These are phyloP conservation scores for Irpex rosettiformis DNA, from an alignment of 1,284 basidiomycete genomes.

Conservation along the genomic window DNA sequence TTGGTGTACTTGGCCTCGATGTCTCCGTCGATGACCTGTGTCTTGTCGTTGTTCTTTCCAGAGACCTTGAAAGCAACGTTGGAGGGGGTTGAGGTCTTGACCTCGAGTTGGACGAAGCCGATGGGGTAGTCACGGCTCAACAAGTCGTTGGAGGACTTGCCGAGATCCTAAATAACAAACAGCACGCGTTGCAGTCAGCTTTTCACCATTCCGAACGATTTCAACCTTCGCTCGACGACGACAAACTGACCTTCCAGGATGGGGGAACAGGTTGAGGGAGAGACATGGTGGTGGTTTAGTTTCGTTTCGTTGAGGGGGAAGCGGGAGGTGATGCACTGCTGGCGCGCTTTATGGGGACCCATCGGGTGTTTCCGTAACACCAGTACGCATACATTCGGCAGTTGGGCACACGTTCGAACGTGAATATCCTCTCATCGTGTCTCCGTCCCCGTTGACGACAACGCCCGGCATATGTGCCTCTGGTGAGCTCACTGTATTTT, in stretches of 20 bases:
- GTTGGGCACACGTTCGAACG: constrained; percentile 10
- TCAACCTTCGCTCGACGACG: background rate
- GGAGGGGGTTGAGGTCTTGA: constrained; percentile 94
- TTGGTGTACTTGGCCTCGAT: constrained; percentile 91
- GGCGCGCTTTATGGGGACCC: constrained; percentile 26
- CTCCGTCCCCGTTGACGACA: background rate
- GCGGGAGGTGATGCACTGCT: constrained; percentile 11
- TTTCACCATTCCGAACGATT: constrained; percentile 2
- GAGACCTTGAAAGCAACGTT: constrained; percentile 87
- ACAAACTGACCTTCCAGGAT: constrained; percentile 77
- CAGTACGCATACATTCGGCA: constrained; percentile 21
- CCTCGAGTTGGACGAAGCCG: constrained; percentile 76
- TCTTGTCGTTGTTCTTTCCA: constrained; percentile 74
- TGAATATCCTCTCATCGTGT: background rate
- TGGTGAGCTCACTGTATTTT: background rate
- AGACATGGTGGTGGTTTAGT: constrained; percentile 54
- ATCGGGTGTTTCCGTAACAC: constrained; percentile 28
- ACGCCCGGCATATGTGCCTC: background rate
- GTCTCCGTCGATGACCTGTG: constrained; percentile 74
- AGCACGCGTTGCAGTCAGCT: constrained; percentile 14
- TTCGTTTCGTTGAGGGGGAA: constrained; percentile 24
- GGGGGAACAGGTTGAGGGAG: constrained; percentile 88
- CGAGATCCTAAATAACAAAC: constrained; percentile 79
- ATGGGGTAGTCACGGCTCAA: constrained; percentile 93
- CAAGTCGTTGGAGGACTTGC: constrained; percentile 96